Base-by-base conservation (phyloP, 257 asterid species). In the Salvia splendens region DNA sequence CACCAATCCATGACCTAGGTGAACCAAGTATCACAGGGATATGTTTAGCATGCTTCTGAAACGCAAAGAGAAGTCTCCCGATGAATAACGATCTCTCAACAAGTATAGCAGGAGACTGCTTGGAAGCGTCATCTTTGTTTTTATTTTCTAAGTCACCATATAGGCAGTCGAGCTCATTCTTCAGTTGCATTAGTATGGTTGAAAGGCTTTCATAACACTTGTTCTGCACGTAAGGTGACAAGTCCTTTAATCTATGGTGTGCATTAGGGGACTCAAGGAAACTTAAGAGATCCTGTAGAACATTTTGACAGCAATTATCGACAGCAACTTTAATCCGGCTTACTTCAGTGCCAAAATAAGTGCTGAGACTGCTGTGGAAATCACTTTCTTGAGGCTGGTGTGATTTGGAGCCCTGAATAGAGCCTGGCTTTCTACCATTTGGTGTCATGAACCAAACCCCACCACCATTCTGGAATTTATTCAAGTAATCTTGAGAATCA, bases 191-290 rank as follows among this genome's bases (percentile, higher is more conserved):
- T 72, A 94, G 76, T 77, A 86, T 86, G 45, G 87, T 61, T 65
- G 97, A 85, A 60, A 94, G 76, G 76, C 88, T 91, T 68, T 60
- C 83, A 60, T 86, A 84, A 75, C 96, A 91, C 81, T 85, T 94
- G 75, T 76, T 81, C 74, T 91, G 99, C 56, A 89, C 74, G 77
- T 84, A 84, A 7, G 97, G 92, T 49, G 90, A 92, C 85, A 94
- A 81, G 80, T 84, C 88, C 82, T 80, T 91, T 70, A 91, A 73
- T 85, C 99, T 88, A 57, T 73, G 70, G 46, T 84, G 79, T 70
- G 99, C 96, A 76, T 91, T 91, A 9, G 96, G 96, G 38, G 97
- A 91, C 67, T 91, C 96, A 43, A 94, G 87, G 77, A 94, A 94
- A 84, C 86, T 67, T 30, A 94, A 85, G 59, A 91, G 89, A 80